Base-by-base conservation (phyloP, 768 basidiomycete genomes). In the Suillus ampliporus region DNA sequence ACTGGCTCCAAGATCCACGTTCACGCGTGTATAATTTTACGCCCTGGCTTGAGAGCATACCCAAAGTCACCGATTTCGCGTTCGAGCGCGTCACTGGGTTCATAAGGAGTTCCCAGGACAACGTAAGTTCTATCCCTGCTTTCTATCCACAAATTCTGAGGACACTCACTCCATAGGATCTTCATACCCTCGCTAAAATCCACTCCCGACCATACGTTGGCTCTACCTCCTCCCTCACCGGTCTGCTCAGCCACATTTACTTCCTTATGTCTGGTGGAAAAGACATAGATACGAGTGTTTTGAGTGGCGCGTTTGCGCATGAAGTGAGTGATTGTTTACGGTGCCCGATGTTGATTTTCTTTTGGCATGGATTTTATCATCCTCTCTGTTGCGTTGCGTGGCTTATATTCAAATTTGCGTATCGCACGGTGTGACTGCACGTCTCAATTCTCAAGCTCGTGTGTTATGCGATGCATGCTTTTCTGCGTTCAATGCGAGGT, bases 201-300 rank as follows among this genome's bases (percentile, higher is more conserved):
- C 81, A 92, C 63, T 75, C 82, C 0, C 83, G 84, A 47, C 79
- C 69, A 31, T 97, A 92, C 72, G 85, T 86, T 2, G 97, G 96
- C 4, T 96, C 94, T 4, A 99, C 96, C 0, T 97, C 95, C 9
- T 95, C 94, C 1, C 75, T 97, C 57, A 89, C 94, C 0, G 89
- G 91, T 40, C 86, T 95, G 69, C 80, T 97, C 47, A 82, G 86
- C 48, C 95, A 98, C 53, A 86, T 97, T 19, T 99, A 97, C 72
- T 94, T 94, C 71, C 81, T 95, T 19, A 79, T 97, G 5, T 95
- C 93, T 26, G 85, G 84, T 21, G 84, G 89, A 65, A 90, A 86
- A 68, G 74, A 77, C 0, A 83, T 94, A 28, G 86, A 95, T 70
- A 83, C 83, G 3, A 77, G 79, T 7, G 78, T 77, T 26, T 74